These are phyloP conservation scores for Psilocybe tampanensis DNA, from an alignment of 768 basidiomycete species.

Conservation along the genomic window DNA sequence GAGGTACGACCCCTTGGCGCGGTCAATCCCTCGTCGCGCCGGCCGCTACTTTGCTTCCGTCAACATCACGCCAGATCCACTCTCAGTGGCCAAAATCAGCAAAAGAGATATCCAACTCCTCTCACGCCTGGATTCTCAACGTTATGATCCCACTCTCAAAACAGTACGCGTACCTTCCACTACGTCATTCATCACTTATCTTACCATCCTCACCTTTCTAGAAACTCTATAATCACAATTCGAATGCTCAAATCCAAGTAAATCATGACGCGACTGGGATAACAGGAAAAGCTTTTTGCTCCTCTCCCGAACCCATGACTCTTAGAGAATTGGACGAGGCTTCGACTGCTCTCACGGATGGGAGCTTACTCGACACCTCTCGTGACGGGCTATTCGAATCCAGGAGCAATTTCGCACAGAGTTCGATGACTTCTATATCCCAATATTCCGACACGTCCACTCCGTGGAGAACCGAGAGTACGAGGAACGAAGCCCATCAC, in stretches of 20 bases:
- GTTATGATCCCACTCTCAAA: background rate
- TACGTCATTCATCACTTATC: background rate
- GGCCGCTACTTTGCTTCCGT: no score
- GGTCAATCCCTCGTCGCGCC: no score
- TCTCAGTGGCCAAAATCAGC: background rate
- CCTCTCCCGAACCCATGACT: background rate
- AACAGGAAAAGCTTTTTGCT: no score
- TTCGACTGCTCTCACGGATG: background rate
- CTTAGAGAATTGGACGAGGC: background rate
- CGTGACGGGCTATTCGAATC: background rate
- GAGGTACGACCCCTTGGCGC: no score
- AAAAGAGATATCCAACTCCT: background rate
- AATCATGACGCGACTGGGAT: no score
- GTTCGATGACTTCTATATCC: background rate
- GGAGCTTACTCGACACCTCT: background rate
- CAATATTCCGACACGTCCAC: background rate
- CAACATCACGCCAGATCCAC: background rate
- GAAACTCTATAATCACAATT: background rate
- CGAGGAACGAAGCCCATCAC: no score
- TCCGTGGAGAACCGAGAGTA: background rate
- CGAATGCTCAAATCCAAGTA: no score
- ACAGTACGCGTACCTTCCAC: background rate
- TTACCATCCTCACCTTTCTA: background rate
- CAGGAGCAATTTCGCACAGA: background rate
- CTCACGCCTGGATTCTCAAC: background rate